Base-by-base conservation (phyloP, 2,329 filamentous ascomycete genomes). In the Aspergillus sp. region DNA sequence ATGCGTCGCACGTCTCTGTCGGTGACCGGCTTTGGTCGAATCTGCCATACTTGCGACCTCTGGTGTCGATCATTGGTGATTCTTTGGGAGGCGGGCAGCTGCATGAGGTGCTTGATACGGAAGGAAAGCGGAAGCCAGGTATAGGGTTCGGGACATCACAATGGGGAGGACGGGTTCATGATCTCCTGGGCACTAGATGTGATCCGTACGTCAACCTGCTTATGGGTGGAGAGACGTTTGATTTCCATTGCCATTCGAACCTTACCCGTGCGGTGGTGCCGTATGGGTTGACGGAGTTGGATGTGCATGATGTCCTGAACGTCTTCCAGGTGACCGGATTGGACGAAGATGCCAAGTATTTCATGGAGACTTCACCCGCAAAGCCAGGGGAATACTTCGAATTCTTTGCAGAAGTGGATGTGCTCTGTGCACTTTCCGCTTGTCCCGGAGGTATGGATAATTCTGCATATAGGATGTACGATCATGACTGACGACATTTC, bases 231-330 rank as follows among this genome's bases (percentile, higher is more conserved):
- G 76, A 80, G 44, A 75, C 76, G 27, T 93, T 89, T 63, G 84
- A 93, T 64, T 91, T 80, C 65, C 87, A 93, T 64, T 94, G 88
- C 65, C 88, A 91, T 61, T 88, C 84, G 1, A 94, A 94, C 64
- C 77, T 94, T 9, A 82, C 81, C 1, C 80, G 88, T 3, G 85
- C 88, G 0, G 80, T 93, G 2, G 52, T 83, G 1, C 83, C 84
- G 0, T 83, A 75, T 51, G 86, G 86, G 0, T 65, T 93, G 38
- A 77, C 74, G 4, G 88, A 93, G 67, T 73, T 74, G 25, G 87
- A 93, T 61, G 81, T 93, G 1, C 88, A 94, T 60, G 88, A 94
- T 63, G 88, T 94, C 0, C 75, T 94, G 46, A 94, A 94, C 60
- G 74, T 94, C 3, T 93, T 94, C 62, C 88, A 94, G 65, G 86